A percentile compares a stretch with the other conserved stretches of the same genome.
Conservation (phyloP, 2,329 filamentous ascomycete species). For the Didymella lethalis region DNA sequence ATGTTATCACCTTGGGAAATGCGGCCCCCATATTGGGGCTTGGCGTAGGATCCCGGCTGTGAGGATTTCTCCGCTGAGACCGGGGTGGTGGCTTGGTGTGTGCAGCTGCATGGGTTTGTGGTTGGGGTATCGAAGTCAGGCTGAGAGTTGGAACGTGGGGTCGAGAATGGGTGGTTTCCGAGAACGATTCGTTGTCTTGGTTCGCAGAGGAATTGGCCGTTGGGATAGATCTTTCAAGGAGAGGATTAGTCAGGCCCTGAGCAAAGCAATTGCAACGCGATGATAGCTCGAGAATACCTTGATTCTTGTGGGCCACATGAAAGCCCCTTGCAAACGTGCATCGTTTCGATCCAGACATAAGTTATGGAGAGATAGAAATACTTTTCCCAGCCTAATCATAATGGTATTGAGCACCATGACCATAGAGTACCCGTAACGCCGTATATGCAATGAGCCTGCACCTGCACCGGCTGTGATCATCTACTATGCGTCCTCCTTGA, state of each 20-base stretch:
- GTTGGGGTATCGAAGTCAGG: neutral
- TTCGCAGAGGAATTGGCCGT: too few relatives aligned
- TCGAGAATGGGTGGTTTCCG: too few relatives aligned
- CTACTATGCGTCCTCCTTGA: constrained; percentile 44
- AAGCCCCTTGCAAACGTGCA: neutral
- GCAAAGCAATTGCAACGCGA: too few relatives aligned
- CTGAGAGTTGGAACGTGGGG: too few relatives aligned
- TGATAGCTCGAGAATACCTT: too few relatives aligned
- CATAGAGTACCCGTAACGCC: constrained; percentile 62
- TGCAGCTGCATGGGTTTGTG: neutral
- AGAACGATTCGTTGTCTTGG: too few relatives aligned
- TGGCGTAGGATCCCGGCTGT: neutral
- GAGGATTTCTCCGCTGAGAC: neutral
- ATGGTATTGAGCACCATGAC: constrained; percentile 9
- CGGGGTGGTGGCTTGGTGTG: neutral
- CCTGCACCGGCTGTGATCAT: neutral
- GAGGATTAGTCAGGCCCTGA: neutral
- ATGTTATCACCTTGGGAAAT: neutral
- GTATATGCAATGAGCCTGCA: constrained; percentile 10
- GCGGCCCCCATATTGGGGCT: constrained; percentile 1
- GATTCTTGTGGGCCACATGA: too few relatives aligned
- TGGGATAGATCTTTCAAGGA: neutral
- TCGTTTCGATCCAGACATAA: neutral
- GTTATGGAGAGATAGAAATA: neutral
- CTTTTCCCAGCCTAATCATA: constrained; percentile 6